These are phyloP conservation scores for Hypoxylon sp. DNA, from an alignment of 2,329 filamentous ascomycete genomes.

Conservation along the genomic window DNA sequence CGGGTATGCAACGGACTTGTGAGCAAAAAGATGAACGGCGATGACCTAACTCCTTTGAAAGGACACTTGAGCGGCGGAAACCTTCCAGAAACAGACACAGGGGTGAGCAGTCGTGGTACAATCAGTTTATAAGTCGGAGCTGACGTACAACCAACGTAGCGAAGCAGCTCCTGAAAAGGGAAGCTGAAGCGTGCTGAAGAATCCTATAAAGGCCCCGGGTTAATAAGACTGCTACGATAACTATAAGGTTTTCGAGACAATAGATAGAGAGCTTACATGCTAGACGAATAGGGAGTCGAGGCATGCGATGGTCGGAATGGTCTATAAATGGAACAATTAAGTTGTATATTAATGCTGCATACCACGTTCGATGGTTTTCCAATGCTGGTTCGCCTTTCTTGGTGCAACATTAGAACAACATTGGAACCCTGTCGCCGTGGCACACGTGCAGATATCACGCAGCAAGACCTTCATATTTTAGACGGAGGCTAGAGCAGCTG, in stretches of 20 bases:
- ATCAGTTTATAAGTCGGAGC: constrained; percentile 40
- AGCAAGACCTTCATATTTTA: constrained; percentile 37
- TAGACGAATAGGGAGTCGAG: constrained; percentile 42
- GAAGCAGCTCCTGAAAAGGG: constrained; percentile 44
- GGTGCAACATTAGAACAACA: constrained; percentile 33
- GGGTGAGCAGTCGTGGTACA: constrained; percentile 39
- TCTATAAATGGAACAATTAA: constrained; percentile 51
- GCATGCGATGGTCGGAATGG: constrained; percentile 43
- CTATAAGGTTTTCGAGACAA: constrained; percentile 28
- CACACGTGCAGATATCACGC: constrained; percentile 47
- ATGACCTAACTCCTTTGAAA: constrained; percentile 34
- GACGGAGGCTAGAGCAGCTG: constrained; percentile 50
- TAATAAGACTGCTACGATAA: constrained; percentile 44
- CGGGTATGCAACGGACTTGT: constrained; percentile 43
- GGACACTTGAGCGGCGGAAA: constrained; percentile 42
- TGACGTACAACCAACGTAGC: constrained; percentile 43
- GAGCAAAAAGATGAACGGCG: constrained; percentile 29
- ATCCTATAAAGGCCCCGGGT: constrained; percentile 42
- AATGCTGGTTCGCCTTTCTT: constrained; percentile 42
- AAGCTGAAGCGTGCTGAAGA: constrained; percentile 45
- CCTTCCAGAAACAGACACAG: constrained; percentile 45
- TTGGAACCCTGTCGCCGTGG: constrained; percentile 40
- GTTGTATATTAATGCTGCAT: constrained; percentile 48
- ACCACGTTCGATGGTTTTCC: constrained; percentile 43
- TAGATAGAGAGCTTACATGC: constrained; percentile 34